A percentile compares a stretch with the other conserved stretches of the same genome.
Evolutionary conservation across 208 protist genomes (phyloP).

Genomic region (Acanthamoeba lenticulata): DNA sequence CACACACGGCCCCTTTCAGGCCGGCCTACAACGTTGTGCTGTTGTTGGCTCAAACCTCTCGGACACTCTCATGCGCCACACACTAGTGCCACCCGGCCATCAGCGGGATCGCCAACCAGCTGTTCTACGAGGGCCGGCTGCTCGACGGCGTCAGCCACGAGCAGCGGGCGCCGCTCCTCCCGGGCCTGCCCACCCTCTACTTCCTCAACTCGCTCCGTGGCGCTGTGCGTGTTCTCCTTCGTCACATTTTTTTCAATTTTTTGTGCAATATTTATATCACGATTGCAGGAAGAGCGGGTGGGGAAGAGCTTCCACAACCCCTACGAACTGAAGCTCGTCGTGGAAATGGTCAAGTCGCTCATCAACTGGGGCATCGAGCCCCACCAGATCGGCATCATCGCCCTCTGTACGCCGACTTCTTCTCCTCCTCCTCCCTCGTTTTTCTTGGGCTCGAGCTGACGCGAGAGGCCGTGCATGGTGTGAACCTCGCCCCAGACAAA

Average conservation of each 20-base stretch:
- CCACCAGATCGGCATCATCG: conserved; percentile 83
- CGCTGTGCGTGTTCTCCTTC: neutral
- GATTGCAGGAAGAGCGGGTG: conserved; percentile 51
- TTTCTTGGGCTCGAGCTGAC: too few relatives aligned
- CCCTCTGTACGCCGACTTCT: conserved; percentile 81
- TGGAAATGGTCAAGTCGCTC: conserved; percentile 73
- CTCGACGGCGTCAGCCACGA: conserved; percentile 74
- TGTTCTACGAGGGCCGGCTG: conserved; percentile 82
- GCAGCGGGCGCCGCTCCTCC: conserved; percentile 70
- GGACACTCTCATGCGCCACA: neutral
- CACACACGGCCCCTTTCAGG: too few relatives aligned
- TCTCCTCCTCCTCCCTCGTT: too few relatives aligned
- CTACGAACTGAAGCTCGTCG: conserved; percentile 72
- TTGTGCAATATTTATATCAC: neutral
- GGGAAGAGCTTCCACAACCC: conserved; percentile 76
- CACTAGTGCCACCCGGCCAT: conserved; percentile 84
- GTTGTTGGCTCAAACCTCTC: neutral
- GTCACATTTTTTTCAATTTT: too few relatives aligned
- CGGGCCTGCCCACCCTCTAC: conserved; percentile 64
- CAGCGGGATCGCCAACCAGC: conserved; percentile 76
- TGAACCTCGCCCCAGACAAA: conserved; percentile 77
- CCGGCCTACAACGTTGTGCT: too few relatives aligned
- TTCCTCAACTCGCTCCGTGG: conserved; percentile 69
- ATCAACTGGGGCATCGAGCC: conserved; percentile 64
- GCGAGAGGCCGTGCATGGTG: too few relatives aligned